phyloP scores from a whole-genome alignment of 495 filamentous ascomycete species.

The Aspergillus haitiensis region DNA sequence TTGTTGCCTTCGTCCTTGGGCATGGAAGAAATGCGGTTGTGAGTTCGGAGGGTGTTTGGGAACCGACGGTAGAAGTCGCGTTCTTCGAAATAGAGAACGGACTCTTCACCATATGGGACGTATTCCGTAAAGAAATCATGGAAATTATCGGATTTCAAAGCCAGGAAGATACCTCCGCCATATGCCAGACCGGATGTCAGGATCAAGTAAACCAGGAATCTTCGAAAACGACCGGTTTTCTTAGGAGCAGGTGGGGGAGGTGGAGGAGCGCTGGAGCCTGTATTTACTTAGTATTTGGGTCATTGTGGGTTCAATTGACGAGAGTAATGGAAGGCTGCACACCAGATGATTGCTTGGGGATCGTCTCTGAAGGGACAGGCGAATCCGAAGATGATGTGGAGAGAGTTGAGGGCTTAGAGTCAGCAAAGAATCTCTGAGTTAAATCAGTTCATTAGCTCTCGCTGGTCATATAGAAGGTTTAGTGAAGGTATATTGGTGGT shows the following conservation, averaged over 20 bases:
- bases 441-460: neutral
- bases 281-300: constrained; percentile 18
- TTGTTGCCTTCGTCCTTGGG: constrained; percentile 62
- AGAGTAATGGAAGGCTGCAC: constrained; percentile 44
- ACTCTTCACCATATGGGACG: constrained; percentile 90
- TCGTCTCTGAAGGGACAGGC: constrained; percentile 59
- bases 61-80: constrained; percentile 90
- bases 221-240: constrained; percentile 74
- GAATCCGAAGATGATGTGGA: constrained; percentile 50
- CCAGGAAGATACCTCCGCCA: constrained; percentile 85
- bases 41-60: constrained; percentile 63
- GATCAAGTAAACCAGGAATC: constrained; percentile 69
- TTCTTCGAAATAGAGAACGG: constrained; percentile 96
- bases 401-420: constrained; percentile 45
- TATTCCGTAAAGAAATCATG: constrained; percentile 99
- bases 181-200: constrained; percentile 75
- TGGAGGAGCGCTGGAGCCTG: constrained; percentile 32
- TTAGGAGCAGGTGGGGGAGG: constrained; percentile 51
- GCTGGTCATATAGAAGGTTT: constrained; percentile 7
- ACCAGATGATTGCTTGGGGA: constrained; percentile 58
- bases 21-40: constrained; percentile 45
- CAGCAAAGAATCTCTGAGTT: constrained; percentile 47
- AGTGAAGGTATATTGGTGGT: constrained; percentile 12
- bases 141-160: constrained; percentile 92
- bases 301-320: constrained; percentile 14